Conservation (phyloP, 2,329 filamentous ascomycete genomes). For the Alternaria tenuissima region DNA sequence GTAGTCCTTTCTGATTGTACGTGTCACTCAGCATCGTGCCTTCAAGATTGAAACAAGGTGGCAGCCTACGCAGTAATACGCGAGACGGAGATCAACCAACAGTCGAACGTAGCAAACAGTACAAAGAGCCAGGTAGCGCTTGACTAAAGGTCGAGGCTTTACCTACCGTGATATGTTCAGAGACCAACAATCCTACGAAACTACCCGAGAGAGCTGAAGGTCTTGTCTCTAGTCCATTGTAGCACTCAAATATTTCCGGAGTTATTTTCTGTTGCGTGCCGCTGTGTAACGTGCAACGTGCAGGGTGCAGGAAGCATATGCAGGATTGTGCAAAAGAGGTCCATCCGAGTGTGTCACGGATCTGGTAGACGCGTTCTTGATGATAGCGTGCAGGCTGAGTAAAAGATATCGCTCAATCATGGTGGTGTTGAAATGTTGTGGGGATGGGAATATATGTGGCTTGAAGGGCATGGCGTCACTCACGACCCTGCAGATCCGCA, state of each 20-base stretch:
- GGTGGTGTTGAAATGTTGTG: background rate
- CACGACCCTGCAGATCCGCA: constrained; percentile 19
- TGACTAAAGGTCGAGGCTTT: background rate
- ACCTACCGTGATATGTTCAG: background rate
- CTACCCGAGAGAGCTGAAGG: background rate
- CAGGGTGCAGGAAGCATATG: background rate
- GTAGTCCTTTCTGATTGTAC: background rate
- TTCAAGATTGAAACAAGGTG: background rate
- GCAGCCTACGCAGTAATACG: background rate
- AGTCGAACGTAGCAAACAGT: background rate
- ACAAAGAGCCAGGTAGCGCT: background rate
- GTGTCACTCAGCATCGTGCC: background rate
- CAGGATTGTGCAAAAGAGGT: background rate
- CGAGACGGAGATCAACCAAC: background rate
- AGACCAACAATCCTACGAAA: background rate
- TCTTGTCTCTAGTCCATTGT: background rate
- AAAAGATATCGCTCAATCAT: background rate
- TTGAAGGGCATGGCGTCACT: constrained; percentile 19
- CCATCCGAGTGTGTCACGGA: background rate
- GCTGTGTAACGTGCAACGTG: background rate
- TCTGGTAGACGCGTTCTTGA: background rate
- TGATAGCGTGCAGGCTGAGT: background rate
- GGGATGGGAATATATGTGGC: background rate
- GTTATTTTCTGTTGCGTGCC: background rate
- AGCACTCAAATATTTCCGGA: background rate